A percentile compares a stretch with the other conserved stretches of the same genome.
phyloP scores from a whole-genome alignment of 1,284 basidiomycete species.

The Uromyces viciae-fabae region DNA sequence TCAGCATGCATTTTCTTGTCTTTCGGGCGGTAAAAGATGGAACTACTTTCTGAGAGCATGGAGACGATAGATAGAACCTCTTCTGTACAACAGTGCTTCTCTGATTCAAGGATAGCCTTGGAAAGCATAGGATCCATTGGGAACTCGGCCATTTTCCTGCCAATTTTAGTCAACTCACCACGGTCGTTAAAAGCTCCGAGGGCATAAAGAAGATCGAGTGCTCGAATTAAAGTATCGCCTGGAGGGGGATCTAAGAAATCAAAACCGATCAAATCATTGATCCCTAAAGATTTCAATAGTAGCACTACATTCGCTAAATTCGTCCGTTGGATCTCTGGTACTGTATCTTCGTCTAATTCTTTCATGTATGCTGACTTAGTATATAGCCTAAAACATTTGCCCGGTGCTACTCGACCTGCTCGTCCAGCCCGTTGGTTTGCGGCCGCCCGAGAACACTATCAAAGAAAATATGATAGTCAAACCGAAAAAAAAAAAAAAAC shows the following conservation, averaged over 20 bases:
- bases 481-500: neutral
- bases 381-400: constrained; percentile 86
- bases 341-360: constrained; percentile 63
- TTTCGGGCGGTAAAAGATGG: constrained; percentile 93
- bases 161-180: constrained; percentile 92
- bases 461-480: neutral
- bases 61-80: constrained; percentile 95
- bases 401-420: constrained; percentile 93
- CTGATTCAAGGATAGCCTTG: constrained; percentile 92
- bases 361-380: constrained; percentile 66
- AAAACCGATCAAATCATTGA: constrained; percentile 65
- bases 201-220: constrained; percentile 82
- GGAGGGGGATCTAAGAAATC: constrained; percentile 69
- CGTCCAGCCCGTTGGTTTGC: constrained; percentile 95
- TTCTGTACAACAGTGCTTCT: constrained; percentile 90
- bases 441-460: constrained; percentile 86
- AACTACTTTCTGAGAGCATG: constrained; percentile 93
- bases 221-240: constrained; percentile 94
- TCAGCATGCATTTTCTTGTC: constrained; percentile 62
- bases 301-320: constrained; percentile 61
- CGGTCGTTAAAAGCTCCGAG: constrained; percentile 92
- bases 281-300: constrained; percentile 64
- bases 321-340: constrained; percentile 62
- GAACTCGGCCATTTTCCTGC: constrained; percentile 96
- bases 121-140: constrained; percentile 97